Percentiles rank a stretch among this genome's conserved stretches.
phyloP scores from a whole-genome alignment of 2,329 filamentous ascomycete genomes.

The Aspergillus fumigatiaffinis region DNA sequence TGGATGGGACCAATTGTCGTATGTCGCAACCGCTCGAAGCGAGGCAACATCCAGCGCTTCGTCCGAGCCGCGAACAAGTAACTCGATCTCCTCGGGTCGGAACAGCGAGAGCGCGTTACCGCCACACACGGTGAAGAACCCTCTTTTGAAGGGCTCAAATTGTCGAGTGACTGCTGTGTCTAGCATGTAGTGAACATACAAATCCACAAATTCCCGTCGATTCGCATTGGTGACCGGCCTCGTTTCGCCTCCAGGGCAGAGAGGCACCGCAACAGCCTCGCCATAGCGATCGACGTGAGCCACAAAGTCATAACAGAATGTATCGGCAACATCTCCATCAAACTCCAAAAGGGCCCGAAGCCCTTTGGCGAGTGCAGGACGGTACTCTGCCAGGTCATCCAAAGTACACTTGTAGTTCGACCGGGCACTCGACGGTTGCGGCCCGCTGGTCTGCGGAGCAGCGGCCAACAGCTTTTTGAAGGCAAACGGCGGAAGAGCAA shows the following conservation, averaged over 20 bases:
- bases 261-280: slow-evolving; percentile 59
- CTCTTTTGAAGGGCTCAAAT: slow-evolving; percentile 90
- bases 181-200: slow-evolving; percentile 76
- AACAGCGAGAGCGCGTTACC: slow-evolving; percentile 86
- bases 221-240: slow-evolving; percentile 79
- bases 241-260: slow-evolving; percentile 69
- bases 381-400: slow-evolving; percentile 78
- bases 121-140: slow-evolving; percentile 88
- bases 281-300: slow-evolving; percentile 76
- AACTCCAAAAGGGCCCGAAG: slow-evolving; percentile 74
- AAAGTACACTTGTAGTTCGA: slow-evolving; percentile 67
- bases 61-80: slow-evolving; percentile 79
- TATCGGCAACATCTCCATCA: slow-evolving; percentile 75
- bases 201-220: slow-evolving; percentile 77
- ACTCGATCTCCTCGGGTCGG: slow-evolving; percentile 84
- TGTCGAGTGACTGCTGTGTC: slow-evolving; percentile 74
- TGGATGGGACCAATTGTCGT: slow-evolving; percentile 69
- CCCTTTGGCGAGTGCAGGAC: slow-evolving; percentile 70
- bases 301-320: slow-evolving; percentile 78
- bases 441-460: slow-evolving; percentile 59
- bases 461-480: slow-evolving; percentile 82
- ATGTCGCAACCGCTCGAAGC: slow-evolving; percentile 70
- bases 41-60: slow-evolving; percentile 75
- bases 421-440: slow-evolving; percentile 54
- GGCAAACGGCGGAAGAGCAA: slow-evolving; percentile 81